Evolutionary conservation across 1,139 yeast species (phyloP), one percentile per base, ranked within the genome.

Genomic region (Taiozyma sp.): DNA sequence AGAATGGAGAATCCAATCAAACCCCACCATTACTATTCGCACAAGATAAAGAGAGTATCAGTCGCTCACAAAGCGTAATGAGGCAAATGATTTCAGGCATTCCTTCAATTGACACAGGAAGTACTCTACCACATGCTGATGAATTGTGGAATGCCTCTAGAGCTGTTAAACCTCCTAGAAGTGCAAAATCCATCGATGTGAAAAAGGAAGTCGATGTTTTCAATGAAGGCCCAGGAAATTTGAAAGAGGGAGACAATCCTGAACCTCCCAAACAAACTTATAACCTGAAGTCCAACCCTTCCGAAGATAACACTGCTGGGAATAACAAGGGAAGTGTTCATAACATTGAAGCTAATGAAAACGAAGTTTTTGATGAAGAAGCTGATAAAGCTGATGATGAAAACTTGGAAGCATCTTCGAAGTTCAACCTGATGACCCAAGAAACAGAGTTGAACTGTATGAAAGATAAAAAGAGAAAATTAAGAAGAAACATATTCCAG

Each of bases 391-490:
- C 41, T 19, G 48, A 48, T n/a, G 43, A 38, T 19, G 36, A 48
- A 27, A 6, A 39, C 14, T 42, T 27, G 36, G 36, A 32, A 4
- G 36, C 36, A 6, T 16, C 48, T 24, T 10, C 34, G 19, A 19
- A 47, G 43, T 44, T 51, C 48, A 38, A 45, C 36, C 36, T 50
- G 1, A 36, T 47, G 40, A 56, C 59, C 4, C 43, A 45, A 28
- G 63, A 58, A n/a, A 54, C 61, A 1, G 61, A 58, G 23, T 47
- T 58, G 46, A 58, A 58, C 43, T 53, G 53, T 36, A 28, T 47
- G 16, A 53, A 32, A 24, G 8, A 45, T 29, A 19, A 38, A 10
- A 47, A 44, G 29, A 10, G 27, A 29, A 38, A 32, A 28, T 16
- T 30, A 14, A 34, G 28, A 30, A 46, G n/a, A 24, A 32, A 14